A percentile compares a stretch with the other conserved stretches of the same genome.
phyloP scores from a whole-genome alignment of 176 grass and related monocot species.

The Avena atlantica region DNA sequence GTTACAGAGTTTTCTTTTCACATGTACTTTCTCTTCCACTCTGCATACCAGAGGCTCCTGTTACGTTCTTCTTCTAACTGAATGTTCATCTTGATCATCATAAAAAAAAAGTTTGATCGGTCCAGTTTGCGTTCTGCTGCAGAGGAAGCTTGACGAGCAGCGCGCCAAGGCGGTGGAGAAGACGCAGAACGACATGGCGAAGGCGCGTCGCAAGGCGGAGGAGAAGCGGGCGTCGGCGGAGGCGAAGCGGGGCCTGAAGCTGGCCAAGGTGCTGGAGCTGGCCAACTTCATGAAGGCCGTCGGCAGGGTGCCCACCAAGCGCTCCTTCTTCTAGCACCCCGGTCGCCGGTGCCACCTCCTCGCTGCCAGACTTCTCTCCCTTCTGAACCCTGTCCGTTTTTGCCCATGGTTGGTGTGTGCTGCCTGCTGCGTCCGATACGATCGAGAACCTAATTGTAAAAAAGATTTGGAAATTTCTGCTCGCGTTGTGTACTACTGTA shows the following conservation, averaged over 20 bases:
- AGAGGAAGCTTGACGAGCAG: constrained; percentile 95
- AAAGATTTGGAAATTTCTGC: constrained; percentile 13
- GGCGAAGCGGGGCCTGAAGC: constrained; percentile 83
- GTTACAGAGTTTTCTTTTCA: too few relatives aligned
- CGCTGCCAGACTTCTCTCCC: too few relatives aligned
- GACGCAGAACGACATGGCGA: constrained; percentile 94
- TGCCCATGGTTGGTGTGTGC: neutral
- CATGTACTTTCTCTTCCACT: too few relatives aligned
- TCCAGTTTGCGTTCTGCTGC: neutral
- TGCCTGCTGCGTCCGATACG: constrained; percentile 28
- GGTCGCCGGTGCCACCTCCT: neutral
- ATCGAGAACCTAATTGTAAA: constrained; percentile 58
- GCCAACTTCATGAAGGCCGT: constrained; percentile 93
- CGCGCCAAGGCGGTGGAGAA: constrained; percentile 84
- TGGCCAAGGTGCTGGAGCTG: constrained; percentile 87
- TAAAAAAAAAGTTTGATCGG: too few relatives aligned
- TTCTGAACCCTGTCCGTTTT: neutral
- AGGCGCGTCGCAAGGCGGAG: constrained; percentile 80
- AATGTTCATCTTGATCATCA: too few relatives aligned
- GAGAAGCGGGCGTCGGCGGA: constrained; percentile 96
- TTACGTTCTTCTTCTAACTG: too few relatives aligned
- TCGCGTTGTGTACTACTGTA: neutral
- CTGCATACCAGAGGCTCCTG: too few relatives aligned
- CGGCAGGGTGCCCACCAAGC: constrained; percentile 82
- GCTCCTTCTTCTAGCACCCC: constrained; percentile 73